Evolutionary conservation across 345 rosid species (phyloP).

Genomic region (Citrus trifoliata): DNA sequence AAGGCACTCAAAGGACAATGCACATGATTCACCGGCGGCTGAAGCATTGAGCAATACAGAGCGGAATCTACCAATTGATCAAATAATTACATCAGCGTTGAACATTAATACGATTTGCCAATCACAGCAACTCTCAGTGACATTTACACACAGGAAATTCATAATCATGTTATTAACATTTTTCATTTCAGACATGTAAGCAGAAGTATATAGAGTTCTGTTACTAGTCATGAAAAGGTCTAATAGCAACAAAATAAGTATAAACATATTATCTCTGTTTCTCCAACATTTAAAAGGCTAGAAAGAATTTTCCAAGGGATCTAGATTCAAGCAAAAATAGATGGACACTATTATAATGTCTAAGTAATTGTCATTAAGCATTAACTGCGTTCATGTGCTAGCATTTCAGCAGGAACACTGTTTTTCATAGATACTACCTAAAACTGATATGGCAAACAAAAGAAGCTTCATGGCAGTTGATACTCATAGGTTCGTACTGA

Average conservation of each 20-base stretch:
- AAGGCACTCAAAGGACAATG: background rate
- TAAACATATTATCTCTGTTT: background rate
- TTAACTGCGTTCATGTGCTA: background rate
- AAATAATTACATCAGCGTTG: background rate
- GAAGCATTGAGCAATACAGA: background rate
- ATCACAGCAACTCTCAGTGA: background rate
- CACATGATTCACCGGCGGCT: background rate
- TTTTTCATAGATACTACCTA: background rate
- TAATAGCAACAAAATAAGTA: background rate
- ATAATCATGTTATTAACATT: background rate
- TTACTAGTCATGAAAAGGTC: background rate
- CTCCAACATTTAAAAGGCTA: background rate
- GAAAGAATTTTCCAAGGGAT: background rate
- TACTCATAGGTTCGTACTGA: background rate
- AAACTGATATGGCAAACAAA: background rate
- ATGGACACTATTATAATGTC: background rate
- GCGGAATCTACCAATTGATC: background rate
- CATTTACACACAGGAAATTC: background rate
- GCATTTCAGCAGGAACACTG: background rate
- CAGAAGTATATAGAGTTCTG: background rate
- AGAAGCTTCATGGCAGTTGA: background rate
- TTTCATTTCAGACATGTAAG: background rate
- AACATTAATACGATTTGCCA: background rate
- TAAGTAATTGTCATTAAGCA: background rate
- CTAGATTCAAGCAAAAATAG: background rate